phyloP scores from a whole-genome alignment of 1,139 yeast genomes.

The Hanseniaspora gamundiae region DNA sequence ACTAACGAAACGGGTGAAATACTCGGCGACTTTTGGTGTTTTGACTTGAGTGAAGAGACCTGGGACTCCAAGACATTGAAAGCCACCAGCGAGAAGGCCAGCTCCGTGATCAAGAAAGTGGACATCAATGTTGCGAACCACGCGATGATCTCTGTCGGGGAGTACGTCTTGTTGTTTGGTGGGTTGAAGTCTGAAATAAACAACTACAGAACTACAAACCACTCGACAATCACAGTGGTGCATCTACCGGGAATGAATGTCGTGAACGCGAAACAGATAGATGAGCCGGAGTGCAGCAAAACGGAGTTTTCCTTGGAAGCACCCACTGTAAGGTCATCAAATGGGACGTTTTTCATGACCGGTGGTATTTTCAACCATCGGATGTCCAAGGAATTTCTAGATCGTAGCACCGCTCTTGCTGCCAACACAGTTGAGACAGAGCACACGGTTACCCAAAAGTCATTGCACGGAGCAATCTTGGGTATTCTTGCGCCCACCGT shows the following conservation, averaged over 20 bases:
- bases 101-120: conserved; percentile 6
- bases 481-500: background rate
- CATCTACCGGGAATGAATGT: conserved; percentile 3
- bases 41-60: conserved; percentile 29
- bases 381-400: no score
- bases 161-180: conserved; percentile 16
- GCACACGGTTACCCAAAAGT: background rate
- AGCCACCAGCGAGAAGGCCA: background rate
- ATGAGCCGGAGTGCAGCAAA: background rate
- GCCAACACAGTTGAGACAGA: no score
- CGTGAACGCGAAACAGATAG: background rate
- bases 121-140: conserved; percentile 20
- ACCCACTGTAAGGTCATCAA: background rate
- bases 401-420: no score
- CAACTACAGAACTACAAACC: background rate
- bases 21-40: conserved; percentile 38
- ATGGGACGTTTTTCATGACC: background rate
- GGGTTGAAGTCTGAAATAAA: conserved; percentile 15
- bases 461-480: background rate
- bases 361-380: background rate
- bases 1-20: conserved; percentile 27
- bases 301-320: background rate
- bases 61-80: conserved; percentile 25
- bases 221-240: conserved; percentile 2
- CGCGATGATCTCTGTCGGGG: conserved; percentile 16